Conservation (phyloP, 1,284 basidiomycete genomes). For the Rugosomyces carneus region DNA sequence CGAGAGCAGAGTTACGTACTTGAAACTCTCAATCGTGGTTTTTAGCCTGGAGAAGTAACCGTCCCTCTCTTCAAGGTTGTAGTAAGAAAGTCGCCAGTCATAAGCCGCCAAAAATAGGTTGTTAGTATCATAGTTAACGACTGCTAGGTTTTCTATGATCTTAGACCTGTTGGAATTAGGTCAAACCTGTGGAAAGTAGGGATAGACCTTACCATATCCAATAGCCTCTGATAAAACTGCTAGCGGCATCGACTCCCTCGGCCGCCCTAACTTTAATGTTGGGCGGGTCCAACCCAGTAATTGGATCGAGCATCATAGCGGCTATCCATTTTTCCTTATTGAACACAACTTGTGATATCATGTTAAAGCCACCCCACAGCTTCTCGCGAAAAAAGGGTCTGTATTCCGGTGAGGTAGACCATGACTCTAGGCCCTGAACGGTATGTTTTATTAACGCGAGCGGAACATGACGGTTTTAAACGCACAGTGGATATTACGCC, state of each 20-base stretch:
- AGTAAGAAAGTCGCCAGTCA: constrained; percentile 89
- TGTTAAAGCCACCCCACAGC: constrained; percentile 82
- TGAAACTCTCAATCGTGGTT: constrained; percentile 78
- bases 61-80: constrained; percentile 89
- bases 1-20: constrained; percentile 34
- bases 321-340: constrained; percentile 80
- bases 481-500: constrained; percentile 73
- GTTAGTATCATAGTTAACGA: constrained; percentile 87
- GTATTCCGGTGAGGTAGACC: constrained; percentile 78
- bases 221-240: constrained; percentile 89
- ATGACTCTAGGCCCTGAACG: constrained; percentile 73
- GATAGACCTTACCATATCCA: constrained; percentile 79
- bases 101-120: constrained; percentile 85
- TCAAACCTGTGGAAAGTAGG: neutral
- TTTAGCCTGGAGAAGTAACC: constrained; percentile 90
- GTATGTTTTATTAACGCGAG: neutral
- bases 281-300: constrained; percentile 87
- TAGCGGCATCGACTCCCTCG: constrained; percentile 87
- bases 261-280: constrained; percentile 90
- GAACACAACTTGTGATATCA: constrained; percentile 84
- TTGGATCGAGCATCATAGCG: constrained; percentile 85
- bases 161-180: constrained; percentile 56
- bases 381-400: constrained; percentile 79
- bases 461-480: constrained; percentile 9
- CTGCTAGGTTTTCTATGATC: constrained; percentile 91